Conservation (phyloP, 2,329 filamentous ascomycete species). For the Colletotrichum spinosum region DNA sequence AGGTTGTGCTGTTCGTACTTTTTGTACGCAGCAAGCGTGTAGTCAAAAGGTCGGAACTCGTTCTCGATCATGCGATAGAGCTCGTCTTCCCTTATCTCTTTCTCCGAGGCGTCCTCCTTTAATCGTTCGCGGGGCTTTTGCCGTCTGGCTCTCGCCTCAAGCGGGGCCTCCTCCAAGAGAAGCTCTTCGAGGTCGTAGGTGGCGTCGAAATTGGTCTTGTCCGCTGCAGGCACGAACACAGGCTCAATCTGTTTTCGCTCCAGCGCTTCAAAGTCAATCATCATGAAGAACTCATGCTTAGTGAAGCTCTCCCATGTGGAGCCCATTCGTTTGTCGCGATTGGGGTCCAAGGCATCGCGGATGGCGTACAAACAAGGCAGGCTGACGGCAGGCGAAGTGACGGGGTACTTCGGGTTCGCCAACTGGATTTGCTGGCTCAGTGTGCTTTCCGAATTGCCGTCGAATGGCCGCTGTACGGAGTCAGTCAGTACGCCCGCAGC, state of each 20-base stretch:
- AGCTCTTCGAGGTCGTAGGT: constrained; percentile 97
- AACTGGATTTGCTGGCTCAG: constrained; percentile 85
- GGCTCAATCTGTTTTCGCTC: constrained; percentile 91
- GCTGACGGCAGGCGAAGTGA: constrained; percentile 91
- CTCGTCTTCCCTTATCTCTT: constrained; percentile 95
- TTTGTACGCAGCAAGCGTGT: constrained; percentile 84
- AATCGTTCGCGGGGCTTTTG: constrained; percentile 94
- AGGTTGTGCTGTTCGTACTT: constrained; percentile 62
- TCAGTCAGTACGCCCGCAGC: constrained; percentile 46
- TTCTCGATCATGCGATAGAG: constrained; percentile 94
- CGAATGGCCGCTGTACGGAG: constrained; percentile 82
- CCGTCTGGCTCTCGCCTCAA: constrained; percentile 90
- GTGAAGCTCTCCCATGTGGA: constrained; percentile 87
- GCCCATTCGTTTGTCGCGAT: constrained; percentile 86
- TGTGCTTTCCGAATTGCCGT: constrained; percentile 85
- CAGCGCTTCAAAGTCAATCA: constrained; percentile 85
- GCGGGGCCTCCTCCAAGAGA: constrained; percentile 90
- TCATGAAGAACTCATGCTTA: constrained; percentile 88
- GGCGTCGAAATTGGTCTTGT: constrained; percentile 99
- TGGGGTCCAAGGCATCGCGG: constrained; percentile 82
- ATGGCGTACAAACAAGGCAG: constrained; percentile 91
- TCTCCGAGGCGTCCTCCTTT: constrained; percentile 93
- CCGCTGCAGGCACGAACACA: constrained; percentile 91
- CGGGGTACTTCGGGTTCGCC: constrained; percentile 87
- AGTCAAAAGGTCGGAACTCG: constrained; percentile 95